Conservation (phyloP, 129 eudicot genomes). For the Ambrosia trifida region DNA sequence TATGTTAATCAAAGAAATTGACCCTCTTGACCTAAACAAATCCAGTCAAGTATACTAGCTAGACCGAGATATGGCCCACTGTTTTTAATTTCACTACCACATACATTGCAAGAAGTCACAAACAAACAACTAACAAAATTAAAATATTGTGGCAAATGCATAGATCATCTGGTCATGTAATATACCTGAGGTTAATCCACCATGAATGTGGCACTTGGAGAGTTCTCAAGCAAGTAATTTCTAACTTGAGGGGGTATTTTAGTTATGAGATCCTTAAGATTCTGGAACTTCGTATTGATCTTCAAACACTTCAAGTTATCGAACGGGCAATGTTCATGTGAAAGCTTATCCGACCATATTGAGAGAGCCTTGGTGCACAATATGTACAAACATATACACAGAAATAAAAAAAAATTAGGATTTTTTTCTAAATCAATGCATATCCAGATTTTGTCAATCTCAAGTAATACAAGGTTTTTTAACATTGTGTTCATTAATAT, state of each 20-base stretch:
- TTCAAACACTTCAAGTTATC: constrained; percentile 10
- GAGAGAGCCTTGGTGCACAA: constrained; percentile 5
- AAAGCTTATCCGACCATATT: background rate
- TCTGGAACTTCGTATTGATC: background rate
- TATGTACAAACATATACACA: background rate
- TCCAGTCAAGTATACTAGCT: too few relatives aligned
- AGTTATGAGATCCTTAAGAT: background rate
- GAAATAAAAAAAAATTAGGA: background rate
- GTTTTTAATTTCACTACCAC: too few relatives aligned
- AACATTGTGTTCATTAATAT: too few relatives aligned
- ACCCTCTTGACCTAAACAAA: too few relatives aligned
- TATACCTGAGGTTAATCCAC: constrained; percentile 10
- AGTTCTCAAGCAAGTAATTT: constrained; percentile 23
- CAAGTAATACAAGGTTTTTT: too few relatives aligned
- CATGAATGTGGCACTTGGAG: constrained; percentile 13
- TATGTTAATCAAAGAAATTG: too few relatives aligned
- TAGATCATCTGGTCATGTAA: too few relatives aligned
- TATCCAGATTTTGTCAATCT: background rate
- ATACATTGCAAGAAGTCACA: too few relatives aligned
- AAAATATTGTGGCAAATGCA: too few relatives aligned
- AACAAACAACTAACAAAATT: too few relatives aligned
- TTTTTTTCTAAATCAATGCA: background rate
- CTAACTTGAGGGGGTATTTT: background rate
- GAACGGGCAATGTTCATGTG: background rate
- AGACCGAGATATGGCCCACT: too few relatives aligned